Evolutionary conservation across 768 basidiomycete genomes (phyloP), one percentile per base, ranked within the genome.

Genomic region (Termitomyces bulborhizus): DNA sequence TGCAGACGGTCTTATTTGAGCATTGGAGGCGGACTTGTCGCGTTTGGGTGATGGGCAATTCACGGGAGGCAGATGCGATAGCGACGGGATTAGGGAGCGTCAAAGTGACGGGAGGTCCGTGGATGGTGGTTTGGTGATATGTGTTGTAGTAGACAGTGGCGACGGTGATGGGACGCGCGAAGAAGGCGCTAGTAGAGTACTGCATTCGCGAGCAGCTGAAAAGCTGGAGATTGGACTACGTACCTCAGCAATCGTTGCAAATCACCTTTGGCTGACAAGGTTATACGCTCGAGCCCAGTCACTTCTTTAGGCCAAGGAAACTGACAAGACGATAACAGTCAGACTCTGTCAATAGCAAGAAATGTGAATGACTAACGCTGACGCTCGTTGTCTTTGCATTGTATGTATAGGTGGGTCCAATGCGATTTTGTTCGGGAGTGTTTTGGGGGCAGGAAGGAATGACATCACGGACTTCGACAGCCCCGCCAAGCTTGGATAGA

Each of bases 231-330:
- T 21, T 34, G 26, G 13, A 27, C 6, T 15, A 56, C 62, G 16
- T 61, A 85, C 87, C 86, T 87, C 18, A 88, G 69, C 18, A 85
- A 68, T 27, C 86, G 76, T 66, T 88, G 87, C 6, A 89, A 66
- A 66, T 88, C 85, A 2, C 86, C 87, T 59, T 85, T 85, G 0
- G 86, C 81, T 34, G 84, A 80, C 29, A 88, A 75, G 55, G 84
- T 79, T 49, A 88, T 79, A 21, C 87, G 78, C 67, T 88, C 87
- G n/a, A 88, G 58, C 27, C 84, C 84, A 31, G 78, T 83, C 43
- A 78, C 63, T 15, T 68, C 73, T 41, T 69, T 55, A 0, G 83
- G 82, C 78, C 82, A 83, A 47, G 76, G 71, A 66, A 76, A 80
- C 81, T 83, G 31, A 8, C 42, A 24, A 51, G 21, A 11, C 49